These are phyloP conservation scores for Chalciporus sp. DNA, from an alignment of 1,284 basidiomycete genomes.

Conservation along the genomic window DNA sequence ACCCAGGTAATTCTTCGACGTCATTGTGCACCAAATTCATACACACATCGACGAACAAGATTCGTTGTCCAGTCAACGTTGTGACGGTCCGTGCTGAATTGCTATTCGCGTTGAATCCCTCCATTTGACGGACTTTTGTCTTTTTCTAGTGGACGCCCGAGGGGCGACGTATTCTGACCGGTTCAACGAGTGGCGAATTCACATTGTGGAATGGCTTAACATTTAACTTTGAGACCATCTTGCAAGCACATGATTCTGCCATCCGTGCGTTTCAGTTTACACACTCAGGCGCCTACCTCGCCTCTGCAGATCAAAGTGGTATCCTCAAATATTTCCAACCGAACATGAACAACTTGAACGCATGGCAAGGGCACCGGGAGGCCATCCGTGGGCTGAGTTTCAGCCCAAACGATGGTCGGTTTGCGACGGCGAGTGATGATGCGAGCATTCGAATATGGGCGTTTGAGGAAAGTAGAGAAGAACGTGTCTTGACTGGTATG, in stretches of 20 bases:
- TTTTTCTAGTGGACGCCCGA: slow-evolving; percentile 90
- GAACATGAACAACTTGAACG: slow-evolving; percentile 97
- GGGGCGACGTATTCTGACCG: slow-evolving; percentile 88
- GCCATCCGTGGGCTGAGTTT: slow-evolving; percentile 91
- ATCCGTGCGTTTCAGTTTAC: slow-evolving; percentile 91
- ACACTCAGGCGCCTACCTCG: slow-evolving; percentile 88
- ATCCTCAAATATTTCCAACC: slow-evolving; percentile 99
- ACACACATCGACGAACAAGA: slow-evolving; percentile 98
- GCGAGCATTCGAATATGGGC: slow-evolving; percentile 94
- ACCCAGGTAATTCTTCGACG: slow-evolving; percentile 85
- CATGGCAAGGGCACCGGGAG: slow-evolving; percentile 87
- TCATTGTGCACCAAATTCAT: slow-evolving; percentile 95
- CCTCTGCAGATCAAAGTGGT: slow-evolving; percentile 91
- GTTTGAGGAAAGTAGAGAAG: slow-evolving; percentile 89
- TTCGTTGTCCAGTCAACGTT: slow-evolving; percentile 94
- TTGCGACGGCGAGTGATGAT: slow-evolving; percentile 95
- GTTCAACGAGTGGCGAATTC: slow-evolving; percentile 96
- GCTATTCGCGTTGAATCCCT: neutral
- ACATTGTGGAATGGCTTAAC: slow-evolving; percentile 99
- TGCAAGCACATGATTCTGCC: slow-evolving; percentile 95
- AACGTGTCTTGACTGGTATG: slow-evolving; percentile 81
- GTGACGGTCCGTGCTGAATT: slow-evolving; percentile 68
- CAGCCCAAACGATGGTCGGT: slow-evolving; percentile 88
- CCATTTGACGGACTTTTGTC: slow-evolving; percentile 3
- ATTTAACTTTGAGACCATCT: slow-evolving; percentile 99